Conservation (phyloP, 345 rosid species). For the Salix udensis region DNA sequence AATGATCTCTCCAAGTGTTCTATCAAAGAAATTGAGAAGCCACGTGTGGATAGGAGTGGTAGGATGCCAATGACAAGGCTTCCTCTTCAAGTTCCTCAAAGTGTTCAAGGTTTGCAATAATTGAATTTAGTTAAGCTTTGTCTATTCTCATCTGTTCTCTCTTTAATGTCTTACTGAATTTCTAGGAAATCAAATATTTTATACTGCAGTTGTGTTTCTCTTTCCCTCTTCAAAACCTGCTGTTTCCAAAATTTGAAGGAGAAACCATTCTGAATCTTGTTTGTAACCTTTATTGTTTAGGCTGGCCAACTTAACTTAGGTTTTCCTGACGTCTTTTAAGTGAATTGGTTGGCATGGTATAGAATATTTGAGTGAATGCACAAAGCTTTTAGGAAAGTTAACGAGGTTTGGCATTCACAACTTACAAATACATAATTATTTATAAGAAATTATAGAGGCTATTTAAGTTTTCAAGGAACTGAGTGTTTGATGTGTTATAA, state of each 20-base stretch:
- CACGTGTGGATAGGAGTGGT: conserved; percentile 51
- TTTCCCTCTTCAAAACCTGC: background rate
- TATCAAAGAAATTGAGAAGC: conserved; percentile 68
- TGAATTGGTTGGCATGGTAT: background rate
- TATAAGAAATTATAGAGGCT: background rate
- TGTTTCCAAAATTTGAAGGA: background rate
- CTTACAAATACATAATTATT: background rate
- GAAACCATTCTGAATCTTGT: background rate
- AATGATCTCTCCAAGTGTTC: conserved; percentile 80
- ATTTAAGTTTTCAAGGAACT: background rate
- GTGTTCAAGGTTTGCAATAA: conserved; percentile 44
- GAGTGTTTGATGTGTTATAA: background rate
- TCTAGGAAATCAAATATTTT: background rate
- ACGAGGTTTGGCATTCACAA: background rate
- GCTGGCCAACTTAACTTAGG: background rate
- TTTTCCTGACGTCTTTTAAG: background rate
- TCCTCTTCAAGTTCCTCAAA: conserved; percentile 79
- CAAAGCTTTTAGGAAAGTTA: background rate
- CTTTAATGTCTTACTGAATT: background rate
- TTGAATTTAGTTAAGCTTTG: background rate
- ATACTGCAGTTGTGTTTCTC: background rate
- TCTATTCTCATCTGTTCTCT: background rate
- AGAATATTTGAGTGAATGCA: background rate
- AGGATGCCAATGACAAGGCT: conserved; percentile 68
- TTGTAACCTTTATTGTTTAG: background rate